Evolutionary conservation across 2,329 filamentous ascomycete genomes (phyloP).

Genomic region (Leptoxyphium fumago): DNA sequence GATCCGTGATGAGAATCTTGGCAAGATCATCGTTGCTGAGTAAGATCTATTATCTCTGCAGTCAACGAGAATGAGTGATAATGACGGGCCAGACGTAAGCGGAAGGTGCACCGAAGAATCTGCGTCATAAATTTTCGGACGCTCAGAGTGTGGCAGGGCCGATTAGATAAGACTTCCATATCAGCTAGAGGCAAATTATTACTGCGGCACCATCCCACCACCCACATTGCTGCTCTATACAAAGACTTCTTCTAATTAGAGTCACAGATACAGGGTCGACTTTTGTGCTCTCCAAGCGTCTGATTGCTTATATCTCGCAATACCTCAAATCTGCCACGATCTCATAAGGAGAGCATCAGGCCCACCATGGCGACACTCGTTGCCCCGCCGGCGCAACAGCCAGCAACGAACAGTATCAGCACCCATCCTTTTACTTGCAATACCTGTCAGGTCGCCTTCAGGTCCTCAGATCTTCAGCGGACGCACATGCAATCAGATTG

Average conservation of each 20-base stretch:
- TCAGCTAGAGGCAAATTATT: too few relatives aligned
- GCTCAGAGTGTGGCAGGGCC: not conserved
- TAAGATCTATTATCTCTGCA: too few relatives aligned
- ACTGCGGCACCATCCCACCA: too few relatives aligned
- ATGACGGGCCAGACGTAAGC: too few relatives aligned
- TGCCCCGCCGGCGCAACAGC: not conserved
- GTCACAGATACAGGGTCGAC: too few relatives aligned
- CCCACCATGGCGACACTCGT: conserved; percentile 1
- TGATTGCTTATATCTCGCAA: not conserved
- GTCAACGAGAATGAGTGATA: too few relatives aligned
- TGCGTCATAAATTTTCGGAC: not conserved
- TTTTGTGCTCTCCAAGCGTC: not conserved
- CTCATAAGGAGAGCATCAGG: not conserved
- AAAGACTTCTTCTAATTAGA: too few relatives aligned
- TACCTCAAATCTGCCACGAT: not conserved
- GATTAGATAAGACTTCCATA: not conserved
- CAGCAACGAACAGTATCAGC: conserved; percentile 6
- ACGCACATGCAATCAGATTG: conserved; percentile 97
- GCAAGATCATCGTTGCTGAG: too few relatives aligned
- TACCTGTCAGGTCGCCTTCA: conserved; percentile 92
- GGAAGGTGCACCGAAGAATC: not conserved
- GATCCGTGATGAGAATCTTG: too few relatives aligned
- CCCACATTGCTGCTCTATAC: too few relatives aligned
- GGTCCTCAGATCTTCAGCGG: conserved; percentile 82
- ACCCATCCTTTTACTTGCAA: conserved; percentile 94